Evolutionary conservation across 2,329 filamentous ascomycete species (phyloP).

Genomic region (Hypoxylon sp.): DNA sequence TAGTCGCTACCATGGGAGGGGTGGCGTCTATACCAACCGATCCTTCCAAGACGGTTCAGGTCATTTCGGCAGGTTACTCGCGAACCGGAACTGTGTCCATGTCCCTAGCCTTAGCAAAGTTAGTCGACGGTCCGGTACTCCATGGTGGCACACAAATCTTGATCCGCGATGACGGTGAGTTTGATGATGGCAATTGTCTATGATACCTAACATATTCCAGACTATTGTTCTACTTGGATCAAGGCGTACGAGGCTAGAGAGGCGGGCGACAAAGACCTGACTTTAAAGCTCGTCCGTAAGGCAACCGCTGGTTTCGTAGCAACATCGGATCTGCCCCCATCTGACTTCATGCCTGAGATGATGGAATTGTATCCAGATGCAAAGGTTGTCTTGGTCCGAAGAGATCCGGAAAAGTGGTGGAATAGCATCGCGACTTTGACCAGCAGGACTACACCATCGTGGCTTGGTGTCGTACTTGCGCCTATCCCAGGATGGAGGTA

Average conservation of each 20-base stretch:
- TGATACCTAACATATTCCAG: slow-evolving; percentile 10
- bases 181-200: neutral
- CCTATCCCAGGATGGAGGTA: slow-evolving; percentile 46
- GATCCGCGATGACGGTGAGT: slow-evolving; percentile 55
- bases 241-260: slow-evolving; percentile 47
- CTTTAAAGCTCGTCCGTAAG: slow-evolving; percentile 44
- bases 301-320: slow-evolving; percentile 46
- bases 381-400: slow-evolving; percentile 43
- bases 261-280: slow-evolving; percentile 43
- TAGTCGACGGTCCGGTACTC: slow-evolving; percentile 64
- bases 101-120: slow-evolving; percentile 62
- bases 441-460: slow-evolving; percentile 33
- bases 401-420: slow-evolving; percentile 46
- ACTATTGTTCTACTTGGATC: slow-evolving; percentile 47
- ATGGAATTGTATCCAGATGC: slow-evolving; percentile 47
- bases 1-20: slow-evolving; percentile 41
- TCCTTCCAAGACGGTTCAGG: slow-evolving; percentile 54
- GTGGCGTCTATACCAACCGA: slow-evolving; percentile 55
- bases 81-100: slow-evolving; percentile 67
- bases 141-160: slow-evolving; percentile 63
- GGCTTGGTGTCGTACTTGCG: slow-evolving; percentile 29
- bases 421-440: slow-evolving; percentile 41
- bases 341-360: slow-evolving; percentile 47
- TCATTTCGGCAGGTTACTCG: slow-evolving; percentile 61
- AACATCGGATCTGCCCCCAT: slow-evolving; percentile 42